phyloP scores from a whole-genome alignment of 2,329 filamentous ascomycete genomes.

The Seiridium unicorne region DNA sequence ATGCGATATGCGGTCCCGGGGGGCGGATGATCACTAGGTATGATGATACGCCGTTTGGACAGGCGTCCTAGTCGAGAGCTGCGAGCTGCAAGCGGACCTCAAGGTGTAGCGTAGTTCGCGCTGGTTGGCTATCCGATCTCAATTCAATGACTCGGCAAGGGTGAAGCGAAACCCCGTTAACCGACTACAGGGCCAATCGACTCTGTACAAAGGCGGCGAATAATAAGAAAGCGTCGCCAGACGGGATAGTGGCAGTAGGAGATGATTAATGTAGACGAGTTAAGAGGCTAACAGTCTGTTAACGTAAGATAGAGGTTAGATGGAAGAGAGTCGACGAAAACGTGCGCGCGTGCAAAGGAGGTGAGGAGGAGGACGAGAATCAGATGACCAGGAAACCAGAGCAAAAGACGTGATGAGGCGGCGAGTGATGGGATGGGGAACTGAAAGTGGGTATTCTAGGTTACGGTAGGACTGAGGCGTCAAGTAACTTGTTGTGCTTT shows the following conservation, averaged over 20 bases:
- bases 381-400: constrained; percentile 4
- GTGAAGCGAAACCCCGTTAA: constrained; percentile 6
- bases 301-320: background rate
- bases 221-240: background rate
- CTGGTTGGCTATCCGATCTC: constrained; percentile 25
- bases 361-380: background rate
- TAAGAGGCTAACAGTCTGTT: background rate
- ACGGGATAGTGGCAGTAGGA: background rate
- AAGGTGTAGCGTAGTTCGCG: constrained; percentile 3
- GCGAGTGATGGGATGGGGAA: background rate
- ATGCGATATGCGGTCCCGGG: constrained; percentile 4
- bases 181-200: background rate
- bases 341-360: background rate
- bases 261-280: too few relatives aligned
- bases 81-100: constrained; percentile 6
- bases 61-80: background rate
- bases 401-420: constrained; percentile 8
- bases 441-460: constrained; percentile 6
- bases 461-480: background rate
- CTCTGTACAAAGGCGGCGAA: background rate
- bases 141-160: constrained; percentile 29
- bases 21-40: background rate
- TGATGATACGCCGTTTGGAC: constrained; percentile 6
- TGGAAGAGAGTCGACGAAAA: background rate
- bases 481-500: background rate